Percentiles rank a stretch among this genome's conserved stretches.
Conservation (phyloP, 192 early-diverging fungal genomes). For the Coemansia interrupta region DNA sequence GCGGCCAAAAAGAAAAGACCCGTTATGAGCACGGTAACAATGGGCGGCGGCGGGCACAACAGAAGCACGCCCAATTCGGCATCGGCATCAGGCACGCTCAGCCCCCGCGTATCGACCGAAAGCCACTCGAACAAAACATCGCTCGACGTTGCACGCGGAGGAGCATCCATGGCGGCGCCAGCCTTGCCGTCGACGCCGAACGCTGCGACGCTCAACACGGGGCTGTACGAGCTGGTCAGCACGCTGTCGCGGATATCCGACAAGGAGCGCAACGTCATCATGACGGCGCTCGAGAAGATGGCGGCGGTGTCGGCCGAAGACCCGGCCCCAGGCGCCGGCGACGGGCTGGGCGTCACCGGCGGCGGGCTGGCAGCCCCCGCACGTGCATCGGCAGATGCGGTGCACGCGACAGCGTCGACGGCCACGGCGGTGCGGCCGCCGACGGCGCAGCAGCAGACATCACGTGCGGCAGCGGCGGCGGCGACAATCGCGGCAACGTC, state of each 20-base stretch:
- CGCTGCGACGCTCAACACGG: slow-evolving; percentile 6
- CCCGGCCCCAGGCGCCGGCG: slow-evolving; percentile 5
- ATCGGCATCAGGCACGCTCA: slow-evolving; percentile 1
- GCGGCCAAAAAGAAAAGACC: slow-evolving; percentile 30
- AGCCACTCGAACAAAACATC: slow-evolving; percentile 14
- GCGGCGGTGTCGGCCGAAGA: slow-evolving; percentile 1
- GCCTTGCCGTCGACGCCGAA: not conserved
- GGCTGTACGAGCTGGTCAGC: slow-evolving; percentile 31
- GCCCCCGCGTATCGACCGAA: slow-evolving; percentile 18
- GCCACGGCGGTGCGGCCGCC: not conserved
- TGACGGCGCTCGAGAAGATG: slow-evolving; percentile 33
- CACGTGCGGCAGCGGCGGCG: slow-evolving; percentile 31
- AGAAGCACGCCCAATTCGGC: slow-evolving; percentile 9
- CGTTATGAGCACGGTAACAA: slow-evolving; percentile 5
- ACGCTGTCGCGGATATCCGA: slow-evolving; percentile 42
- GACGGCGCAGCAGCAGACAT: slow-evolving; percentile 1
- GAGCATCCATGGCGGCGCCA: not conserved
- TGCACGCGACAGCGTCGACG: slow-evolving; percentile 10
- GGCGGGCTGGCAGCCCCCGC: not conserved
- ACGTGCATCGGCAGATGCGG: slow-evolving; percentile 2
- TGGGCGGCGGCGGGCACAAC: slow-evolving; percentile 5
- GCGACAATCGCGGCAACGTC: slow-evolving; percentile 27
- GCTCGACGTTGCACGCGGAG: slow-evolving; percentile 10
- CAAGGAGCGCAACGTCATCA: slow-evolving; percentile 36
- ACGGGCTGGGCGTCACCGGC: slow-evolving; percentile 4